Conservation (phyloP, 2,329 filamentous ascomycete species). For the Pseudogymnoascus destructans region DNA sequence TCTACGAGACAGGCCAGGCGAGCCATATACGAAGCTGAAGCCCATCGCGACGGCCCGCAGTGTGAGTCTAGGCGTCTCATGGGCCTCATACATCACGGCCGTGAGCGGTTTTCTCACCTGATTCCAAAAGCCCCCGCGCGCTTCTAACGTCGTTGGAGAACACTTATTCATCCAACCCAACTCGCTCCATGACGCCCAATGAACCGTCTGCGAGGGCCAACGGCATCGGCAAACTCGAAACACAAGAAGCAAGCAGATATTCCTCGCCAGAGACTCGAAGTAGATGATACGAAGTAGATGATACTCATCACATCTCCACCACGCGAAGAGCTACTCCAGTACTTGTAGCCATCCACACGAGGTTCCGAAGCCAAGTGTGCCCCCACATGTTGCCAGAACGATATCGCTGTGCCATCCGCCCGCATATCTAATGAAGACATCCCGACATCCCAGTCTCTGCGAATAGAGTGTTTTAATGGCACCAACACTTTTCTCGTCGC, state of each 20-base stretch:
- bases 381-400: background rate
- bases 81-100: background rate
- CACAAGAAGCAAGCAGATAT: background rate
- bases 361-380: background rate
- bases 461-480: slow-evolving; percentile 1
- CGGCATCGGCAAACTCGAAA: background rate
- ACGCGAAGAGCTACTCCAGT: background rate
- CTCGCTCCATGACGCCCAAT: background rate
- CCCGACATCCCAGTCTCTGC: background rate
- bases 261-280: background rate
- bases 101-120: background rate
- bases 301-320: background rate
- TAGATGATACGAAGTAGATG: slow-evolving; percentile 1
- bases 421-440: background rate
- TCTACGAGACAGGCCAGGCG: background rate
- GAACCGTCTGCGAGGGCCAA: background rate
- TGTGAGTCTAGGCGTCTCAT: background rate
- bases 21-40: background rate
- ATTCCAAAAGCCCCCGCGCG: background rate
- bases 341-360: background rate
- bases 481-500: background rate
- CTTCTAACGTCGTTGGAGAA: background rate
- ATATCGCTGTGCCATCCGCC: background rate
- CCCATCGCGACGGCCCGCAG: background rate
- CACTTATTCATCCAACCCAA: background rate